A percentile compares a stretch with the other conserved stretches of the same genome.
Conservation (phyloP, 2,329 filamentous ascomycete genomes). For the Didymosphaeria variabile region DNA sequence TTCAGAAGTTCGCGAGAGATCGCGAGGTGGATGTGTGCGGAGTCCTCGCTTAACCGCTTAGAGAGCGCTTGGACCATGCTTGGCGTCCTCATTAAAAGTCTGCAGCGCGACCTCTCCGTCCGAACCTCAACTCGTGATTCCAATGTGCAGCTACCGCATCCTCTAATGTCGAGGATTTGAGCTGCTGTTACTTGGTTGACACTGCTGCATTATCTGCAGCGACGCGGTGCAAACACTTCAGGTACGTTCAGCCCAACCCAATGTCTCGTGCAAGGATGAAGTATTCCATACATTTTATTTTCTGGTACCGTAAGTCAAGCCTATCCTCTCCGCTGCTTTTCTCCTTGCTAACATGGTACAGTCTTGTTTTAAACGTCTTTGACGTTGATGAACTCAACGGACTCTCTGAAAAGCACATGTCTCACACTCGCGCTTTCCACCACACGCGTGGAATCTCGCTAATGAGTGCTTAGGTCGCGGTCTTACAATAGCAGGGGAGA, state of each 20-base stretch:
- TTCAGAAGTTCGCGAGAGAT: slow-evolving; percentile 19
- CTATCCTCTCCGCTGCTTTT: background rate
- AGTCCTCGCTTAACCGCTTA: slow-evolving; percentile 32
- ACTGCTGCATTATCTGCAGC: background rate
- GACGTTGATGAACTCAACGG: slow-evolving; percentile 49
- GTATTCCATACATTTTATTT: slow-evolving; percentile 70
- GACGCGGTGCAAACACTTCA: slow-evolving; percentile 14
- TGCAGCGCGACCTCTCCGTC: background rate
- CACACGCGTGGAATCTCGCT: background rate
- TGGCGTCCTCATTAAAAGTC: slow-evolving; percentile 24
- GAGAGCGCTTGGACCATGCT: slow-evolving; percentile 21
- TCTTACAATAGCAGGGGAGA: background rate
- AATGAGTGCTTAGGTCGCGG: background rate
- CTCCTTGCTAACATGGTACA: background rate
- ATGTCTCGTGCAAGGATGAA: slow-evolving; percentile 70
- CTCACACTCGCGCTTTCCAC: background rate
- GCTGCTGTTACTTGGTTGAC: background rate
- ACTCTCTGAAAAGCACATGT: slow-evolving; percentile 41
- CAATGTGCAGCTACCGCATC: background rate
- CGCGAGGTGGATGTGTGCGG: slow-evolving; percentile 14
- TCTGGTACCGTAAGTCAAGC: slow-evolving; percentile 19
- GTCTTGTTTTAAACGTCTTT: slow-evolving; percentile 24
- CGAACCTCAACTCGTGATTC: slow-evolving; percentile 5
- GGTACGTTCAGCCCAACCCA: slow-evolving; percentile 33
- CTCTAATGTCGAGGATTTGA: background rate